Conservation (phyloP, 805 yeast species). For the Hyphopichia homilentoma region DNA sequence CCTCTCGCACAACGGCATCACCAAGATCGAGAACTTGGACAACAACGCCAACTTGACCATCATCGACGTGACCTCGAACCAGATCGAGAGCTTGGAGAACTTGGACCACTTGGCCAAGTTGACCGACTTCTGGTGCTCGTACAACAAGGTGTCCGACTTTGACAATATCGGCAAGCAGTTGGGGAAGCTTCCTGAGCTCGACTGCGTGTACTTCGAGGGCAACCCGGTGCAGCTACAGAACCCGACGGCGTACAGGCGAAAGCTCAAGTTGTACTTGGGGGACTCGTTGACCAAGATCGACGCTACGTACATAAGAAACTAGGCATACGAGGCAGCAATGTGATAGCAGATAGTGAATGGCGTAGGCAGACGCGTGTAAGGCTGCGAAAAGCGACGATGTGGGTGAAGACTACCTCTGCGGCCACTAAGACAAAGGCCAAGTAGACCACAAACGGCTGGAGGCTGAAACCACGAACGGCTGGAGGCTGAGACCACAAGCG, state of each 20-base stretch:
- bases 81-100: conserved; percentile 57
- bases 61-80: conserved; percentile 79
- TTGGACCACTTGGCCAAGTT: conserved; percentile 62
- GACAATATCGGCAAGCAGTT: conserved; percentile 67
- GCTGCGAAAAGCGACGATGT: no score
- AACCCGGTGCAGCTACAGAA: conserved; percentile 78
- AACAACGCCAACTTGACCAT: conserved; percentile 62
- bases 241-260: conserved; percentile 82
- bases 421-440: no score
- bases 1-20: conserved; percentile 78
- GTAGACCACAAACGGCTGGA: no score
- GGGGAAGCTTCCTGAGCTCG: conserved; percentile 57
- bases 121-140: conserved; percentile 93
- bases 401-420: no score
- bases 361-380: no score
- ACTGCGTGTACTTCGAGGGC: conserved; percentile 90
- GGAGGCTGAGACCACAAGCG: no score
- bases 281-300: conserved; percentile 79
- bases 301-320: conserved; percentile 62
- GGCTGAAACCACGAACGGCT: no score
- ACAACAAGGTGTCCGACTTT: conserved; percentile 65
- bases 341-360: no score
- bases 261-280: conserved; percentile 68
- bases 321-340: no score
- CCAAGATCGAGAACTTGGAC: conserved; percentile 73